Evolutionary conservation across 1,284 basidiomycete genomes (phyloP), one percentile per base, ranked within the genome.

Genomic region (Papiliotrema laurentii): DNA sequence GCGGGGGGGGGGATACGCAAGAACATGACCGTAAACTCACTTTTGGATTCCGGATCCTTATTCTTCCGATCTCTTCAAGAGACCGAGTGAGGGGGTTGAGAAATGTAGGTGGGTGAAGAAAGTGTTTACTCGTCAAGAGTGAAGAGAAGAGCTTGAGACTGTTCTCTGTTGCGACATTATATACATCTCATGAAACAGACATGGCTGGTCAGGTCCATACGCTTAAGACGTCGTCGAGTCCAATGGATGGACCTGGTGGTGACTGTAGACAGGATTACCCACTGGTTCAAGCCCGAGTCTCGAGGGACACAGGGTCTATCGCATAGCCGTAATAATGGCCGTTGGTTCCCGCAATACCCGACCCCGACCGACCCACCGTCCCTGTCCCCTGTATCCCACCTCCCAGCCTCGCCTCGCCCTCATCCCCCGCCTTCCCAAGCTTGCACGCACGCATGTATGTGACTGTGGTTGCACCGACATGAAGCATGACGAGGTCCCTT

Each of bases 121-220:
- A 33, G 30, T n/a, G 11, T 37, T 9, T 11, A 42, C 40, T 42
- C 40, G 40, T 42, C 40, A 42, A 42, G 40, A 42, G 40, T 42
- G 27, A 30, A 42, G 40, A 42, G n/a, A 18, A 25, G 30, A 16
- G 38, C 19, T 22, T 18, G 25, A 26, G 19, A 39, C 10, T 21
- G 35, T 14, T n/a, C 19, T 19, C 11, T 7, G 13, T 39, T n/a
- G n/a, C n/a, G n/a, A n/a, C 38, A 7, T 21, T 7, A 39, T 7
- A 22, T 39, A 36, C 25, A 39, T 39, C 21, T 25, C 9, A 7
- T 43, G 9, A 19, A 28, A 14, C 27, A n/a, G 26, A 19, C 19
- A 30, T 31, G 41, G 25, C 41, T 28, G 26, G 28, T 43, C 26
- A 13, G 25, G n/a, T n/a, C n/a, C n/a, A n/a, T n/a, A n/a, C n/a